Evolutionary conservation across 192 early-diverging fungal genomes (phyloP).

Genomic region (Rhizophagus sp.): DNA sequence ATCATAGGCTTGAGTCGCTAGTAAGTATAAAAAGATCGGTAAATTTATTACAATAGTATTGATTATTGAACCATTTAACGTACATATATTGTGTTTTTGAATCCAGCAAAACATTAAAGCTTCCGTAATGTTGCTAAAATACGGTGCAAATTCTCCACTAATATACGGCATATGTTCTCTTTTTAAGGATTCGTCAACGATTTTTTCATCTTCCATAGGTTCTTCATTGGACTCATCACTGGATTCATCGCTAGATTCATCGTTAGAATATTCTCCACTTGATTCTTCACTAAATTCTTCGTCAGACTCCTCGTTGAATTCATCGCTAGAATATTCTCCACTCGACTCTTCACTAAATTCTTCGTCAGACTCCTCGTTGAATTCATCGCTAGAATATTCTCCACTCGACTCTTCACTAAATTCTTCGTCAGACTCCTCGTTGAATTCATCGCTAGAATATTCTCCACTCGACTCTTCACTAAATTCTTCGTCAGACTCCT

Average conservation of each 20-base stretch:
- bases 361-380: no score
- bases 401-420: no score
- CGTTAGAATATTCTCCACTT: no score
- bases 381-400: no score
- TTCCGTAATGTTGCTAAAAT: not conserved
- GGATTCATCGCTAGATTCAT: no score
- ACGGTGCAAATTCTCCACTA: not conserved
- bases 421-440: not conserved
- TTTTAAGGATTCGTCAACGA: not conserved
- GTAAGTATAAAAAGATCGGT: not conserved
- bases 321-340: no score
- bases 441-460: not conserved
- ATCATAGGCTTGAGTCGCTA: constrained; percentile 1
- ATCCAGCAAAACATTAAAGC: not conserved
- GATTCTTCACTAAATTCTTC: accelerated
- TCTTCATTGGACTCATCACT: not conserved
- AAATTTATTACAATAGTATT: no score
- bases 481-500: no score
- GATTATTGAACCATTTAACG: not conserved
- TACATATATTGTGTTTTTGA: constrained; percentile 10
- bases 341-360: no score
- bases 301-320: not conserved
- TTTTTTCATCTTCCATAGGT: not conserved
- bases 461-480: no score
- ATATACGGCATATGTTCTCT: not conserved